Conservation (phyloP, 257 asterid genomes). For the Fraxinus quadrangulata region DNA sequence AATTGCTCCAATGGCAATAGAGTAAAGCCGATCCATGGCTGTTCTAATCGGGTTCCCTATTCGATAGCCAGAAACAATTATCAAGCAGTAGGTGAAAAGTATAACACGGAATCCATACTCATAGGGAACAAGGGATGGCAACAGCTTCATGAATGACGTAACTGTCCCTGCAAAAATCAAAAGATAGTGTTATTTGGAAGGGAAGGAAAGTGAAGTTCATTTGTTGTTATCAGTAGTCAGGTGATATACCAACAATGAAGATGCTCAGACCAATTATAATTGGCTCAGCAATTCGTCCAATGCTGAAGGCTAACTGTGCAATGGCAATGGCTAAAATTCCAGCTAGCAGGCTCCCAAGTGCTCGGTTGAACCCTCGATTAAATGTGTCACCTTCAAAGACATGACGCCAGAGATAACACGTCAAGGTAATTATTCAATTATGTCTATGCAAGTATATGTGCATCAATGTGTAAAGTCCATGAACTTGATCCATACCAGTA, state of each 20-base stretch:
- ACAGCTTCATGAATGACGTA: conserved; percentile 65
- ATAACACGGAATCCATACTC: conserved; percentile 69
- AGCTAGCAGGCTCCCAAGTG: conserved; percentile 69
- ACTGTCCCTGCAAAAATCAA: conserved; percentile 42
- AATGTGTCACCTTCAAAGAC: conserved; percentile 56
- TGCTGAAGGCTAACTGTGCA: conserved; percentile 52
- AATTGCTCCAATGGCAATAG: conserved; percentile 69
- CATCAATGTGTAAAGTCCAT: neutral
- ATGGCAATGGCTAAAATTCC: conserved; percentile 50
- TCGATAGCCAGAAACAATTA: conserved; percentile 70
- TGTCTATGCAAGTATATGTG: neutral
- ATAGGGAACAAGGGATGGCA: conserved; percentile 65
- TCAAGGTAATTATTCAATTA: conserved; percentile 1
- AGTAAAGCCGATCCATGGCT: conserved; percentile 67
- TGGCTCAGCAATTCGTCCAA: conserved; percentile 57
- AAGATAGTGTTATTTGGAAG: neutral
- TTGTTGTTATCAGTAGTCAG: neutral
- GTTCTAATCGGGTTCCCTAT: conserved; percentile 61
- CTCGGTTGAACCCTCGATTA: conserved; percentile 67
- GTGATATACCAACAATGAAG: conserved; percentile 52
- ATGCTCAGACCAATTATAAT: conserved; percentile 67
- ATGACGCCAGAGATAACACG: neutral
- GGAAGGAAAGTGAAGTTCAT: neutral
- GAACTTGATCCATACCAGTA: neutral
- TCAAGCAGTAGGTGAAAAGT: conserved; percentile 68